Conservation (phyloP, 1,284 basidiomycete species). For the Ganoderma meredithae region DNA sequence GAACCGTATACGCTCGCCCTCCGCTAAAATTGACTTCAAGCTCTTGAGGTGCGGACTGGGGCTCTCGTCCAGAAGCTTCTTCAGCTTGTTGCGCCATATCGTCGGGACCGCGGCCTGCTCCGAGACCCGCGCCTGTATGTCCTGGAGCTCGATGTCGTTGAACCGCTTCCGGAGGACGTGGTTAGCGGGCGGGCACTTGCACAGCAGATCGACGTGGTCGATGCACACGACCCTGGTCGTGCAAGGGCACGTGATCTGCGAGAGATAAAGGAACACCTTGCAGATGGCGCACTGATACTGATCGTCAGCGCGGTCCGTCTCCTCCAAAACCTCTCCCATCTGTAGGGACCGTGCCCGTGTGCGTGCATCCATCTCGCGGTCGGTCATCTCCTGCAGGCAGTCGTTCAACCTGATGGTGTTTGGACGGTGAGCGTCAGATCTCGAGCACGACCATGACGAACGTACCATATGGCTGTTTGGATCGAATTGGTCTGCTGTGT, state of each 20-base stretch:
- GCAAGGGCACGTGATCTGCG: constrained; percentile 87
- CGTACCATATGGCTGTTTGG: constrained; percentile 91
- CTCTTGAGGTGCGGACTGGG: constrained; percentile 78
- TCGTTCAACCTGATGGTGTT: constrained; percentile 73
- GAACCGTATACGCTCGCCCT: constrained; percentile 87
- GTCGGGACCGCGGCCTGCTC: constrained; percentile 79
- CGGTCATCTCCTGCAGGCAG: constrained; percentile 88
- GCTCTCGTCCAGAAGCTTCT: constrained; percentile 71
- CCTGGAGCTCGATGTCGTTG: constrained; percentile 80
- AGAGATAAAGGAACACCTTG: constrained; percentile 96
- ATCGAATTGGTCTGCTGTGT: constrained; percentile 94
- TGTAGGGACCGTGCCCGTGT: constrained; percentile 62
- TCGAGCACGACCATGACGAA: constrained; percentile 18
- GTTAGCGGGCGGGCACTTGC: constrained; percentile 68
- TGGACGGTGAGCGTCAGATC: constrained; percentile 11
- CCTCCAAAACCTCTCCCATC: constrained; percentile 76
- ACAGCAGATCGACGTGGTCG: constrained; percentile 84
- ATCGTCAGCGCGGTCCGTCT: constrained; percentile 87
- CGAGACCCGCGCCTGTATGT: constrained; percentile 69
- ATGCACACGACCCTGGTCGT: constrained; percentile 84
- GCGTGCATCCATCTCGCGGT: constrained; percentile 81
- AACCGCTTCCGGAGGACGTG: constrained; percentile 82
- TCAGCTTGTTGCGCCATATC: constrained; percentile 79
- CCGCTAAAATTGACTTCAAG: constrained; percentile 80
- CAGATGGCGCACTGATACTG: constrained; percentile 96